A percentile compares a stretch with the other conserved stretches of the same genome.
phyloP scores from a whole-genome alignment of 2,329 filamentous ascomycete genomes.

The Thelonectria blattea region DNA sequence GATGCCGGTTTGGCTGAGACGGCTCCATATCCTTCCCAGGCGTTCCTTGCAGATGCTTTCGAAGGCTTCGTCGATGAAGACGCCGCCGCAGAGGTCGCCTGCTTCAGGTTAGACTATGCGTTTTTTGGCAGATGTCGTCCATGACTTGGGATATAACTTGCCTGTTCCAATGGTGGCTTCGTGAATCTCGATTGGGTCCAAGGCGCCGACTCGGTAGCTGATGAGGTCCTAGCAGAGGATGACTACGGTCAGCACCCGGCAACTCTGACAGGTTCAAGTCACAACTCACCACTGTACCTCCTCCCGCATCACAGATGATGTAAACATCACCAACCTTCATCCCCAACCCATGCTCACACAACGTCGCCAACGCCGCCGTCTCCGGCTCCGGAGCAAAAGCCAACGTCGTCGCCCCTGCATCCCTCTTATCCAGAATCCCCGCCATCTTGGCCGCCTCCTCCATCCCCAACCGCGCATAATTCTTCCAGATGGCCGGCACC shows the following conservation, averaged over 20 bases:
- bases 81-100: conserved; percentile 22
- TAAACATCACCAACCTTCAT: conserved; percentile 15
- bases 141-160: no score
- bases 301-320: conserved; percentile 21
- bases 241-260: neutral
- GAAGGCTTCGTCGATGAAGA: conserved; percentile 21
- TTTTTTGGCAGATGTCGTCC: no score
- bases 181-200: conserved; percentile 11
- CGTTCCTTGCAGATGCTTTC: conserved; percentile 5
- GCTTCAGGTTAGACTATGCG: neutral
- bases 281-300: conserved; percentile 15
- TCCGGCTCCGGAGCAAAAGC: conserved; percentile 16
- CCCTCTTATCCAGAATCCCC: conserved; percentile 10
- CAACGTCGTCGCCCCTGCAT: conserved; percentile 5
- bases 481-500: conserved; percentile 21
- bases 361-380: conserved; percentile 8
- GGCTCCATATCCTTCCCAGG: conserved; percentile 5
- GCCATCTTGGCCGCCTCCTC: conserved; percentile 5
- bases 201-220: conserved; percentile 8
- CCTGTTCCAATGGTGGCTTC: conserved; percentile 18
- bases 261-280: no score
- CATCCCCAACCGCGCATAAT: conserved; percentile 16
- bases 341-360: conserved; percentile 1
- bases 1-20: conserved; percentile 8
- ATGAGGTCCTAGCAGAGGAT: conserved; percentile 13